Evolutionary conservation across 2,329 filamentous ascomycete species (phyloP), one percentile per base, ranked within the genome.

Genomic region (Aspergillus sp.): DNA sequence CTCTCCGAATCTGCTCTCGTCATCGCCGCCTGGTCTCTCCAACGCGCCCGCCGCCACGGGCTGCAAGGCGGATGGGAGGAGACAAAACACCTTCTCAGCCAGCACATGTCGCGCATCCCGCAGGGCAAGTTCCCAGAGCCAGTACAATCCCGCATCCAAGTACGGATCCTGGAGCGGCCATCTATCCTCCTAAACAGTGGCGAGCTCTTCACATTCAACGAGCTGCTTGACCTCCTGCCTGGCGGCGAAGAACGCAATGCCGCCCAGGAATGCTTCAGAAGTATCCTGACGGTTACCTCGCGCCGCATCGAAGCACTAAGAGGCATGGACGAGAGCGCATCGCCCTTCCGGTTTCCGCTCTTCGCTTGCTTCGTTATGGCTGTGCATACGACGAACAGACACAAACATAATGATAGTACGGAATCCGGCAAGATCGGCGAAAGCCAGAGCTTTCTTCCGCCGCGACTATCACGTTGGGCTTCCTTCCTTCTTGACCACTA

Each of bases 1-100:
- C 64, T 79, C 13, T 72, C 74, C 13, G 68, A 76, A 58, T 69
- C 72, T 24, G 77, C 77, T 2, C 62, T 75, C 13, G 65, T 74
- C 12, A 66, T 78, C 18, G 72, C 74, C 15, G 68, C 71, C 32
- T 78, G 74, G 71, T 71, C 71, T 3, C 65, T 79, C 20, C 60
- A 62, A 15, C 68, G 71, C 5, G 74, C 76, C 1, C 68, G 69
- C 18, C 60, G 65, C 20, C 64, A 68, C n/a, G 44, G 52, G n/a
- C 64, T 64, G 6, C 51, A 53, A 18, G 65, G 66, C 20, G 62
- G 22, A 39, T 68, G 66, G 65, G 64, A 68, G 2, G 64, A 68
- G 47, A 68, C 59, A 20, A 72, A 72, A 44, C 43, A 32, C 2
- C 53, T 74, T 7, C 63, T 76, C 24, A 55, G 65, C 39, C 62